Evolutionary conservation across 805 yeast genomes (phyloP).

Genomic region (Nematodospora valgi): DNA sequence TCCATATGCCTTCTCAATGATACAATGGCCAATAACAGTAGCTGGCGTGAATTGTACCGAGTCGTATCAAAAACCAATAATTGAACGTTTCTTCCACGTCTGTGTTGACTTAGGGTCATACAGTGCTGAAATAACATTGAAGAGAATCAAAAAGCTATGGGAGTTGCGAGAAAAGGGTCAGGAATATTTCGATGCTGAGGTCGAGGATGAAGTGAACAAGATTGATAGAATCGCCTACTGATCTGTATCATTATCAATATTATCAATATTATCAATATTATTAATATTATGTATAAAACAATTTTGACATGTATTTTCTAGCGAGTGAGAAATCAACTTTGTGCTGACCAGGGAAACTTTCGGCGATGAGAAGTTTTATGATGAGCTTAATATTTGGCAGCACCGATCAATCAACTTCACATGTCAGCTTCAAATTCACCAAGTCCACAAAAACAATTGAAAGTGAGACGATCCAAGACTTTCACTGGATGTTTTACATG

Average conservation of each 20-base stretch:
- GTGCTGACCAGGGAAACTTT: constrained; percentile 2
- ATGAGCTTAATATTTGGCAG: constrained; percentile 1
- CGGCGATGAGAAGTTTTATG: constrained; percentile 4
- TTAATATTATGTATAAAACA: too few relatives aligned
- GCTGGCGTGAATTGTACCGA: constrained; percentile 46
- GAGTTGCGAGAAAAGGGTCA: constrained; percentile 9
- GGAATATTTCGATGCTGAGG: constrained; percentile 9
- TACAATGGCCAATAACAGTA: constrained; percentile 53
- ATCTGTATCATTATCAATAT: too few relatives aligned
- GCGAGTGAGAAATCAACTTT: too few relatives aligned
- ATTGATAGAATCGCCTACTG: constrained; percentile 13
- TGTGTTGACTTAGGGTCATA: constrained; percentile 45
- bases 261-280: too few relatives aligned
- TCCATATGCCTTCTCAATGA: constrained; percentile 29
- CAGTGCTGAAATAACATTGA: constrained; percentile 41
- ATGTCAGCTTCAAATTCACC: too few relatives aligned
- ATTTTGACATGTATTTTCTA: too few relatives aligned
- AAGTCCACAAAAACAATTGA: too few relatives aligned
- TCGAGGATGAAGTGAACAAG: constrained; percentile 8
- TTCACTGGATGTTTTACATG: constrained; percentile 91
- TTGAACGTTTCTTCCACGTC: constrained; percentile 38
- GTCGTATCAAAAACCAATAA: constrained; percentile 28
- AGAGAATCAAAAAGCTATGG: constrained; percentile 28
- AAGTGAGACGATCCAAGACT: constrained; percentile 47
- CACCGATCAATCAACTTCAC: not conserved